phyloP scores from a whole-genome alignment of 2,329 filamentous ascomycete species.

The Cladophialophora exuberans region DNA sequence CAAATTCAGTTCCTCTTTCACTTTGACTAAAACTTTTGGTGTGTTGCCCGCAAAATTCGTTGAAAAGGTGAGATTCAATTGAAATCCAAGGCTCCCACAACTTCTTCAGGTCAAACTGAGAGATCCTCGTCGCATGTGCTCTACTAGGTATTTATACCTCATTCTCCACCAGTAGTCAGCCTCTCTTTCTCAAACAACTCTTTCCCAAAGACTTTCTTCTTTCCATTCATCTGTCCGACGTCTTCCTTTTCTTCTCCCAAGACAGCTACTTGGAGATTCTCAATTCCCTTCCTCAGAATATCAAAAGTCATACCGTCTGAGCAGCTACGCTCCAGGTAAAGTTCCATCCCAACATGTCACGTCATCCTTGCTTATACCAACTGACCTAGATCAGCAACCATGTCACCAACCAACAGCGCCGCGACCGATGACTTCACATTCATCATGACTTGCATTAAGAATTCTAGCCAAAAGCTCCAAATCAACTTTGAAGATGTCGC shows the following conservation, averaged over 20 bases:
- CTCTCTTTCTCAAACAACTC: too few relatives aligned
- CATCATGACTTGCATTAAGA: constrained; percentile 30
- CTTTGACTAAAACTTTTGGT: not conserved
- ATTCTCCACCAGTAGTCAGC: too few relatives aligned
- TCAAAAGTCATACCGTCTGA: too few relatives aligned
- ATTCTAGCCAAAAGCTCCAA: constrained; percentile 18
- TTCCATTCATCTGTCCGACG: too few relatives aligned
- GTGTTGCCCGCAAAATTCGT: not conserved
- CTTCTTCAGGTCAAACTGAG: not conserved
- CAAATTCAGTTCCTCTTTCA: not conserved
- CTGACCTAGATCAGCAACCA: not conserved
- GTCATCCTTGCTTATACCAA: not conserved
- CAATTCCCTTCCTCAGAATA: too few relatives aligned
- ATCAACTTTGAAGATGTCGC: constrained; percentile 29
- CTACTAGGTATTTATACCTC: too few relatives aligned
- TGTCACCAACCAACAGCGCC: constrained; percentile 11
- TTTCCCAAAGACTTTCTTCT: too few relatives aligned
- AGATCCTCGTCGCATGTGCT: not conserved
- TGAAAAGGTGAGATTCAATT: not conserved
- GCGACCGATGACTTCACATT: constrained; percentile 26
- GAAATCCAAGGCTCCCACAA: not conserved
- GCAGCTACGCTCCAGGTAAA: not conserved
- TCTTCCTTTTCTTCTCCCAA: too few relatives aligned
- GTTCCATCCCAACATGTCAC: not conserved
- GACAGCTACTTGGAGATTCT: too few relatives aligned